Percentiles rank a stretch among this genome's conserved stretches.
Conservation (phyloP, 805 yeast species). For the Lipomyces starkeyi region DNA sequence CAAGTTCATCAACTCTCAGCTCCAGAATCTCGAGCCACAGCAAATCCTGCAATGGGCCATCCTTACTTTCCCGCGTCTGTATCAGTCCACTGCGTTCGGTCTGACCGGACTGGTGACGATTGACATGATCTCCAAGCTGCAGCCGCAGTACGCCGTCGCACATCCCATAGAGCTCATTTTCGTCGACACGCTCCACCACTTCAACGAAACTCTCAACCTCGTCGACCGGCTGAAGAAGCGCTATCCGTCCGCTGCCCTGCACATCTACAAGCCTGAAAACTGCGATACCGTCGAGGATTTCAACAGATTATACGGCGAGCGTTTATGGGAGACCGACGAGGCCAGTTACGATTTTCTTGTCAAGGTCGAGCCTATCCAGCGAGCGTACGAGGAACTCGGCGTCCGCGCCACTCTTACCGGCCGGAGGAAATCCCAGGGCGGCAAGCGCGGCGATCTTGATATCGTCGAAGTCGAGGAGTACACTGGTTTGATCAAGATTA, state of each 20-base stretch:
- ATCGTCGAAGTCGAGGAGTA: slow-evolving; percentile 76
- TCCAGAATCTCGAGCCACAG: slow-evolving; percentile 64
- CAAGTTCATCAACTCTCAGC: slow-evolving; percentile 66
- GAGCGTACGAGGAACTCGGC: slow-evolving; percentile 75
- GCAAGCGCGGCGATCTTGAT: slow-evolving; percentile 71
- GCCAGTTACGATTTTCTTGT: slow-evolving; percentile 80
- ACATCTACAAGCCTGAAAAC: slow-evolving; percentile 70
- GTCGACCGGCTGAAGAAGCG: slow-evolving; percentile 61
- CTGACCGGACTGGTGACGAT: slow-evolving; percentile 87
- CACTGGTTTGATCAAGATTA: slow-evolving; percentile 79
- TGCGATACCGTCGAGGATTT: slow-evolving; percentile 67
- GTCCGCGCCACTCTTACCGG: slow-evolving; percentile 93
- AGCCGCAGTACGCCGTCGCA: slow-evolving; percentile 38
- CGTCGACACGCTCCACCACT: slow-evolving; percentile 89
- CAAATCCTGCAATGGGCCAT: slow-evolving; percentile 84
- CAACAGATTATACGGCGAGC: slow-evolving; percentile 68
- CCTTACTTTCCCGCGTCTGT: slow-evolving; percentile 79
- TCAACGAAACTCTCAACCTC: slow-evolving; percentile 87
- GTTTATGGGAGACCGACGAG: slow-evolving; percentile 84
- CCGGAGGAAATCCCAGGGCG: slow-evolving; percentile 88
- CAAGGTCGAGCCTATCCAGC: slow-evolving; percentile 89
- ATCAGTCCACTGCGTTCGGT: slow-evolving; percentile 95
- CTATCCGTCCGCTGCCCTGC: slow-evolving; percentile 63
- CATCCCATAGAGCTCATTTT: slow-evolving; percentile 75
- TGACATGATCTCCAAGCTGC: slow-evolving; percentile 73